Evolutionary conservation across 805 yeast species (phyloP).

Genomic region (Sugiyamaella smithiae): DNA sequence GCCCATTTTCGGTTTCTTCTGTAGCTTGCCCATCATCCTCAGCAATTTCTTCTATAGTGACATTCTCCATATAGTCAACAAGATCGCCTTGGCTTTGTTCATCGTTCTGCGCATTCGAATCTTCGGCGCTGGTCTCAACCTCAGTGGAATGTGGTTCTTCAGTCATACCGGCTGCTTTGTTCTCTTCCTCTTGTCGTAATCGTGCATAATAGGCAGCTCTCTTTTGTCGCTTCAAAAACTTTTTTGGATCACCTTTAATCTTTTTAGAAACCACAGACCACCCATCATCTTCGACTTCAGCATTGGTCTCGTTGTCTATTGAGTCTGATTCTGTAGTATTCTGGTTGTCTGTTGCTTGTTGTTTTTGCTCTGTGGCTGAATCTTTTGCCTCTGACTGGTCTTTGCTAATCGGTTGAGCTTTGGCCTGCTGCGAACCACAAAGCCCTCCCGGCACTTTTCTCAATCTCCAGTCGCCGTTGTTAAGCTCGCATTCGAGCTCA

Average conservation of each 20-base stretch:
- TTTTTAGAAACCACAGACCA: conserved; percentile 14
- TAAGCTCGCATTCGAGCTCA: conserved; percentile 73
- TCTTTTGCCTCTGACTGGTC: conserved; percentile 3
- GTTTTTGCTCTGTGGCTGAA: conserved; percentile 17
- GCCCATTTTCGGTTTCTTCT: conserved; percentile 14
- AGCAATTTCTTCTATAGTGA: conserved; percentile 15
- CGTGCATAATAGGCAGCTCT: conserved; percentile 10
- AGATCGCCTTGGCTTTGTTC: neutral
- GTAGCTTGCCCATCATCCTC: conserved; percentile 20
- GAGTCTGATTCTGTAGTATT: neutral
- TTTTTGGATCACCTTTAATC: conserved; percentile 9
- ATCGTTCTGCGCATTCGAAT: neutral
- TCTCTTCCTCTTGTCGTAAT: conserved; percentile 11
- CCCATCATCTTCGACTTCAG: conserved; percentile 11
- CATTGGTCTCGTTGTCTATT: neutral
- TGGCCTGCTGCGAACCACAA: neutral
- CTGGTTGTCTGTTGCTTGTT: neutral
- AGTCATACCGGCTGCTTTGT: conserved; percentile 12
- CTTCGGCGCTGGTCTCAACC: neutral
- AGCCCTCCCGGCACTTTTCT: conserved; percentile 67
- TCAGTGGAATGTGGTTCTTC: conserved; percentile 14
- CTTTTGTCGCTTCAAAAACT: conserved; percentile 8
- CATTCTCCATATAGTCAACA: neutral
- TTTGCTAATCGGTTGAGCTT: conserved; percentile 9
- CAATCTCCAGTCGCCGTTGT: conserved; percentile 66